Base-by-base conservation (phyloP, 768 basidiomycete species). In the Leucosporidium scottii region DNA sequence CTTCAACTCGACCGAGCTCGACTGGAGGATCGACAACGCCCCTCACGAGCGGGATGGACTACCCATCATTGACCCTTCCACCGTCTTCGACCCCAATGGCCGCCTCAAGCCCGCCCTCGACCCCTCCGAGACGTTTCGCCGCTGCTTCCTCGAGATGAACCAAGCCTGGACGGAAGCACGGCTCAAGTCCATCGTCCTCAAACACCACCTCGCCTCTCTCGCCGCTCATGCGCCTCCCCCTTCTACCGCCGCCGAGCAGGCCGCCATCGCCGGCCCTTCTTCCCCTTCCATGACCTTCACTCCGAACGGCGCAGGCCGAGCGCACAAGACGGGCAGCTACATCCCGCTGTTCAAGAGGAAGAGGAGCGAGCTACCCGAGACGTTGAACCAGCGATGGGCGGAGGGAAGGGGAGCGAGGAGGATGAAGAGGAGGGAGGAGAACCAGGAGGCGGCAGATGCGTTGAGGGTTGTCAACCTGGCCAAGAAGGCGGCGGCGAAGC, bases 361-460 rank as follows among this genome's bases (percentile, higher is more conserved):
- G 62, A 81, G 90, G 62, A 78, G 88, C 34, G 88, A 90, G 65
- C 82, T 82, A 10, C 85, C 88, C 0, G 87, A 89, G 44, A 83
- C 84, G 20, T 82, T 84, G 28, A 94, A 97, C 76, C 85, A 85
- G 74, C 83, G 87, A 62, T 97, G 89, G 88, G 81, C 86, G 68
- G 74, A 82, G 23, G 87, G 87, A 17, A 65, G 76, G 65, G 77
- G 78, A 30, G 62, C 62, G 72, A 68, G 68, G 59, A 59, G 69
- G 49, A 65, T 72, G 58, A 57, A 67, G 47, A 62, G 64, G 34
- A 20, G 63, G 59, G 71, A 59, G 48, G 65, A 66, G 7, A 66
- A 68, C 28, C 27, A 34, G 53, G 67, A 68, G 20, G 54, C 39
- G 61, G 39, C 30, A 2, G 62, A 73, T 44, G 21, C 28, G 57